These are phyloP conservation scores for Ustilago nuda DNA, from an alignment of 1,284 basidiomycete species.

Conservation along the genomic window DNA sequence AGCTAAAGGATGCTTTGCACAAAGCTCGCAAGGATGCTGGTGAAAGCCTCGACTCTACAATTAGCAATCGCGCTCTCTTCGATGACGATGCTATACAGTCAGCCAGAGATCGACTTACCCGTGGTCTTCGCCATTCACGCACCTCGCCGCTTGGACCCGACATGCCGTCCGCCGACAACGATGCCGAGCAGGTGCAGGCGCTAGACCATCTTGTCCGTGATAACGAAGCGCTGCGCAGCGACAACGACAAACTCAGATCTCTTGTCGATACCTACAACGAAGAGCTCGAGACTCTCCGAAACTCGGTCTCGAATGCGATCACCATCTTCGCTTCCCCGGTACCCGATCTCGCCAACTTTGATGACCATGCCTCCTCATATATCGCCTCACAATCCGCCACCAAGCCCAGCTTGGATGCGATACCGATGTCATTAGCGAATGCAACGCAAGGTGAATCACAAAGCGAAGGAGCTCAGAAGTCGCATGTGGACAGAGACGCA, in stretches of 20 bases:
- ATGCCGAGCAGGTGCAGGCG: slow-evolving; percentile 22
- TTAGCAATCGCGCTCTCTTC: slow-evolving; percentile 17
- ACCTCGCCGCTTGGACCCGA: slow-evolving; percentile 15
- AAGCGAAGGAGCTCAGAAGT: not conserved
- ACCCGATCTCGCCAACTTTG: slow-evolving; percentile 27
- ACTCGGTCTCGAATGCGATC: slow-evolving; percentile 30
- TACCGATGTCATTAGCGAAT: not conserved
- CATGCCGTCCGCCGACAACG: slow-evolving; percentile 8
- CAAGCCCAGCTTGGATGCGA: not conserved
- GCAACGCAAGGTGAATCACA: not conserved
- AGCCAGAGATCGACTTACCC: slow-evolving; percentile 39
- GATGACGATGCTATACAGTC: slow-evolving; percentile 40
- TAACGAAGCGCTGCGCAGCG: slow-evolving; percentile 50
- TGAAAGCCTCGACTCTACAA: slow-evolving; percentile 15
- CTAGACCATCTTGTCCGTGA: slow-evolving; percentile 45
- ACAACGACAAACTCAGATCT: slow-evolving; percentile 43
- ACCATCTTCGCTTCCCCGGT: slow-evolving; percentile 29
- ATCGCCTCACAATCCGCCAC: not conserved
- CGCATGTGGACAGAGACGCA: not conserved
- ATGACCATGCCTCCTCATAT: slow-evolving; percentile 4
- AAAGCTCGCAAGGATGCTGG: slow-evolving; percentile 33
- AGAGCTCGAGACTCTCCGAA: slow-evolving; percentile 53
- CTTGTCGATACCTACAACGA: slow-evolving; percentile 59
- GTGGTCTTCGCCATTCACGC: slow-evolving; percentile 34
- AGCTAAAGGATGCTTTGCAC: slow-evolving; percentile 47